Base-by-base conservation (phyloP, 306 rosid species). In the Cicer pinnatifidum region DNA sequence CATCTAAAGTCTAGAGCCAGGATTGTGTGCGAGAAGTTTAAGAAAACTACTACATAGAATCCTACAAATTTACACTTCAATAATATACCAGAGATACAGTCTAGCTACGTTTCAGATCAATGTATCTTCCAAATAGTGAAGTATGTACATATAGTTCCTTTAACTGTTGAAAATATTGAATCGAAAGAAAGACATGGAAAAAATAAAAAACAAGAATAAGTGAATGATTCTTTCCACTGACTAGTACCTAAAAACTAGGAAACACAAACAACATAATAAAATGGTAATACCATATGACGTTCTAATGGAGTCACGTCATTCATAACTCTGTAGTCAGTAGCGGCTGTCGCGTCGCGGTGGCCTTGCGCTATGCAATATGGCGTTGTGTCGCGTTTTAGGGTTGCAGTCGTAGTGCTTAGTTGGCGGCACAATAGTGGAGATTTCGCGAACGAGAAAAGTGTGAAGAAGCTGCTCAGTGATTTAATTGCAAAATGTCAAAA, bases 31-130 rank as follows among this genome's bases (percentile, higher is more conserved):
- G 40, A 44, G 39, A 65, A 13, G 50, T 37, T 48, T 17, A 47
- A 56, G 48, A 47, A 48, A 61, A 54, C 54, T 43, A 59, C 45
- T 48, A 39, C 6, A 38, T 28, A 62, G 23, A 9, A 19, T 65
- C 5, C 56, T 38, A 51, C 6, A 64, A 5, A 44, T 75, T 40
- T 65, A 41, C 8, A 37, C 73, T 76, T 17, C 3, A 9, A 66
- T 47, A 58, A 44, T 40, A 54, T 28, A 40, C 70, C 10, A 73
- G 39, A 73, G 39, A 60, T 20, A 33, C 40, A 17, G 37, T 58
- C 75, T 35, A 65, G 54, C 19, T 41, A 65, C 44, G 54, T 53
- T 69, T 72, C 61, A 71, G 3, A 33, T 79, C 62, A 59, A 57
- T 6, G 70, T 52, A 59, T 54, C 51, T 43, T 56, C 51, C 48